Evolutionary conservation across 1,284 basidiomycete genomes (phyloP), one percentile per base, ranked within the genome.

Genomic region (Albatrellus sp.): DNA sequence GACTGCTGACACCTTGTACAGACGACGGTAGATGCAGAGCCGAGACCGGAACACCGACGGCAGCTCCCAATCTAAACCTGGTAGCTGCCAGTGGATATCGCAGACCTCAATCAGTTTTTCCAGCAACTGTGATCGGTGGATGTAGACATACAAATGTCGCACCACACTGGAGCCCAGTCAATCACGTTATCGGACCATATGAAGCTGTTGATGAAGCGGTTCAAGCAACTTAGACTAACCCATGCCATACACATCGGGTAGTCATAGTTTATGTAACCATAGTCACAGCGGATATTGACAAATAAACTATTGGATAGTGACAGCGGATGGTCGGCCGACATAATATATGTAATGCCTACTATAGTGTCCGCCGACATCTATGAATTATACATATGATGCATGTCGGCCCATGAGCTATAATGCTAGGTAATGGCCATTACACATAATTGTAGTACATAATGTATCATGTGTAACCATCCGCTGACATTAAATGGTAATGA

Each of bases 231-330:
- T 2, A 73, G 6, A 0, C 69, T 57, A 0, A 68, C 59, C 80
- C 80, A 85, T 1, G 71, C 38, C 54, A 82, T 75, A 53, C 69
- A 71, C 13, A 68, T n/a, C n/a, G n/a, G n/a, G n/a, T n/a, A n/a
- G n/a, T n/a, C n/a, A n/a, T n/a, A n/a, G n/a, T n/a, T n/a, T n/a
- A n/a, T n/a, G n/a, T n/a, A n/a, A n/a, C n/a, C n/a, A n/a, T n/a
- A n/a, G n/a, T n/a, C n/a, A n/a, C n/a, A n/a, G n/a, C n/a, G n/a
- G n/a, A n/a, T n/a, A n/a, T n/a, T n/a, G n/a, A n/a, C n/a, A n/a
- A n/a, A n/a, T n/a, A n/a, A n/a, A n/a, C n/a, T n/a, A n/a, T n/a
- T n/a, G n/a, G n/a, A n/a, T n/a, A n/a, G n/a, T n/a, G n/a, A n/a
- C n/a, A n/a, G n/a, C n/a, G n/a, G n/a, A n/a, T n/a, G n/a, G n/a